A percentile compares a stretch with the other conserved stretches of the same genome.
These are phyloP conservation scores for Suillus sp. DNA, from an alignment of 768 basidiomycete species.

Conservation along the genomic window DNA sequence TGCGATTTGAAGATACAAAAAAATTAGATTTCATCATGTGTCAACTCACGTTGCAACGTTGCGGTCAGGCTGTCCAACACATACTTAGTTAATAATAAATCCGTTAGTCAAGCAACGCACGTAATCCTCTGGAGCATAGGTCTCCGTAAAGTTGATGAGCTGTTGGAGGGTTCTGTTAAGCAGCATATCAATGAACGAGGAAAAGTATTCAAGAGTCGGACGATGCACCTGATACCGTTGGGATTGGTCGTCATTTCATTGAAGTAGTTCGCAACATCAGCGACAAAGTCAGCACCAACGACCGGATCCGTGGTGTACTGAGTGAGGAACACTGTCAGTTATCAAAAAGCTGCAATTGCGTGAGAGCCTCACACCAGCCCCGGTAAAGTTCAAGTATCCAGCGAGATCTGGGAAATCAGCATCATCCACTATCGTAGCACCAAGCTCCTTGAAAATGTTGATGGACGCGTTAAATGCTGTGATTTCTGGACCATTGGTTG, in stretches of 20 bases:
- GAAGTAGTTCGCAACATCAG: conserved; percentile 3
- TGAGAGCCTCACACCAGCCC: background rate
- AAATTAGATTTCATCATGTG: background rate
- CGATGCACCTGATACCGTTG: background rate
- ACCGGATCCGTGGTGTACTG: background rate
- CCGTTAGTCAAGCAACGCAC: background rate
- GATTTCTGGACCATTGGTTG: conserved; percentile 6
- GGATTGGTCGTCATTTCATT: conserved; percentile 8
- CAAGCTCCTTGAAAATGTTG: background rate
- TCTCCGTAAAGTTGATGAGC: conserved; percentile 6
- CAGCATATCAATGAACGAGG: background rate
- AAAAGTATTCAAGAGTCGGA: background rate
- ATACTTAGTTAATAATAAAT: background rate
- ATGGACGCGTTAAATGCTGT: conserved; percentile 3
- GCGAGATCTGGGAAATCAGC: conserved; percentile 6
- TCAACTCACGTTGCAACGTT: background rate
- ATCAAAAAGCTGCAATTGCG: background rate
- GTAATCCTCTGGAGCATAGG: conserved; percentile 4
- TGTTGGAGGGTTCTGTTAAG: background rate
- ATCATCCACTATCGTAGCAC: conserved; percentile 7
- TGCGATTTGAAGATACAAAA: background rate
- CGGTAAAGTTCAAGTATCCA: conserved; percentile 5
- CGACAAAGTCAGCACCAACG: conserved; percentile 6
- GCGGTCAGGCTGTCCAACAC: conserved; percentile 1
- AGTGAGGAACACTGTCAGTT: background rate